Evolutionary conservation across 768 basidiomycete genomes (phyloP), one percentile per base, ranked within the genome.

Genomic region (Chalciporus piperatus): DNA sequence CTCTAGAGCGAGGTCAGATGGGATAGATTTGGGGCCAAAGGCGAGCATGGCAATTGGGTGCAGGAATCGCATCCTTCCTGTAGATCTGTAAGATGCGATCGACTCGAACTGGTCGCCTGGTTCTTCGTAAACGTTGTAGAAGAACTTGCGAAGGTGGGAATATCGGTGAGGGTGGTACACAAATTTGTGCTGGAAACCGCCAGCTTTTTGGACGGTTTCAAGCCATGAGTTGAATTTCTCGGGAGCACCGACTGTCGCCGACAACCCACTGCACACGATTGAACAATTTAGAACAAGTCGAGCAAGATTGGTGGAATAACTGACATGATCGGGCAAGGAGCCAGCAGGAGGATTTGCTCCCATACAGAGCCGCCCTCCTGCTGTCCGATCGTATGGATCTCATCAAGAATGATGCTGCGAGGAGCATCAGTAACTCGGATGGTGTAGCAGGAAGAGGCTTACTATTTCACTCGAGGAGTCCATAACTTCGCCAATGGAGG

Each of bases 281-380:
- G 28, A 19, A 40, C 1, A 25, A 12, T 39, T 40, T 16, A 41
- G 19, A 9, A n/a, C 35, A 30, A 45, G 25, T n/a, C 12, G 35
- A 17, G 50, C 10, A 19, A 5, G 13, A 3, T 33, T 2, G n/a
- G 44, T 38, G 22, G 2, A n/a, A 32, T 16, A 41, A 69, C 79
- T 35, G 35, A 86, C 85, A 89, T 87, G 54, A 89, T 74, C 1
- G 86, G 86, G 56, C 84, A 86, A 17, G 84, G 84, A 9, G 85
- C 80, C 13, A 89, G 68, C 6, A 89, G 65, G 8, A 89, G 70
- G n/a, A 87, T 82, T 59, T 87, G 83, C 57, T 88, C 85, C 86
- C 86, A 88, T 2, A 86, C 80, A 1, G 81, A 72, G 2, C 87
- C 87, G 1, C 81, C 83, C 50, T 83, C 80, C 59, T 85, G 78